Evolutionary conservation across 208 protist species (phyloP), one percentile per base, ranked within the genome.

Genomic region (Phytomonas serpens): DNA sequence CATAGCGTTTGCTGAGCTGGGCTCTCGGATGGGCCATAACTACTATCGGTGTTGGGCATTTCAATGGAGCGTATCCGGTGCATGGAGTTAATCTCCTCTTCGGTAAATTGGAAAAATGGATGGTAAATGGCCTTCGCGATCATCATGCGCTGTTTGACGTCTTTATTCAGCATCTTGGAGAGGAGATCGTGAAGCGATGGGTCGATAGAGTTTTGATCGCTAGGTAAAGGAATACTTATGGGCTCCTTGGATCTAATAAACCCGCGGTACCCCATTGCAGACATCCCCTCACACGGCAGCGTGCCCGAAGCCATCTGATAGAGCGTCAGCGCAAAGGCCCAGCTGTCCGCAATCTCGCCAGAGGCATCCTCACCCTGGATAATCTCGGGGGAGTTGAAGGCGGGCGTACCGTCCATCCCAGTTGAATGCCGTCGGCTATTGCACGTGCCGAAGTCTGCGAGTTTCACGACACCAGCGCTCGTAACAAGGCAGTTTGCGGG

Each of bases 271-370:
- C 40, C 40, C 40, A 19, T 10, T 2, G 40, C 40, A 2, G 40
- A 47, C 40, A 47, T 47, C 40, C 40, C 40, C 40, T 47, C 40
- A 11, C 40, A 81, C 27, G 94, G 91, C 29, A 97, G 74, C 31
- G 57, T 69, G 32, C 88, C 88, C 72, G 79, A 90, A 7, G 87
- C 76, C 67, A 93, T 77, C 75, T 93, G 76, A 71, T 86, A 98
- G 29, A 98, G 71, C 16, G 94, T 97, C 66, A 98, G 77, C 13
- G 92, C 94, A 61, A 97, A 91, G 16, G 90, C 81, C 94, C 94
- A 98, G 72, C 91, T 94, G 77, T 98, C 94, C 38, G 82, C 84
- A 14, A 92, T 84, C 9, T 89, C 79, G 32, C 90, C 92, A 33
- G 75, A 69, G 27, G 89, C 82, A 32, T 85, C 67, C 42, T 86